These are phyloP conservation scores for Aspergillus coremiiformis DNA, from an alignment of 495 filamentous ascomycete genomes.

Conservation along the genomic window DNA sequence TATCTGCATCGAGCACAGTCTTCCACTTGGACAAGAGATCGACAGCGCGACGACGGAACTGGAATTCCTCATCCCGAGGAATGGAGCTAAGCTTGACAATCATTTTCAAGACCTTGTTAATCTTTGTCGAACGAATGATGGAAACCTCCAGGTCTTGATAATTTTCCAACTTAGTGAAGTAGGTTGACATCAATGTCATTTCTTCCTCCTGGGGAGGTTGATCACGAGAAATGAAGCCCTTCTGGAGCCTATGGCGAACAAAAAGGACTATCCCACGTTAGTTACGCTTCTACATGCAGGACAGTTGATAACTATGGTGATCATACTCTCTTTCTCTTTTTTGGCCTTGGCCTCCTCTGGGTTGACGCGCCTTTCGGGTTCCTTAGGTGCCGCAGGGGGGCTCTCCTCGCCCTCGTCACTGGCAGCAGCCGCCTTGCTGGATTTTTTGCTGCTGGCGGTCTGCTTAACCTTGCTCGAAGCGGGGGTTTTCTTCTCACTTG, in stretches of 20 bases:
- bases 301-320: neutral
- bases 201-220: conserved; percentile 78
- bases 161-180: conserved; percentile 69
- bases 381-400: conserved; percentile 34
- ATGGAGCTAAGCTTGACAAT: conserved; percentile 78
- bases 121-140: conserved; percentile 81
- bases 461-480: conserved; percentile 56
- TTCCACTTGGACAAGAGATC: conserved; percentile 75
- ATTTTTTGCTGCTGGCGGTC: conserved; percentile 29
- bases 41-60: conserved; percentile 73
- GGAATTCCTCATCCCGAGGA: conserved; percentile 75
- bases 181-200: conserved; percentile 76
- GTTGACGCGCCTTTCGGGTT: conserved; percentile 47
- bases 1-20: conserved; percentile 57
- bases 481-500: conserved; percentile 45
- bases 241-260: conserved; percentile 83
- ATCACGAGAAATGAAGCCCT: conserved; percentile 78
- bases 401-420: conserved; percentile 40
- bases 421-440: conserved; percentile 34
- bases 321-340: conserved; percentile 61
- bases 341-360: conserved; percentile 56
- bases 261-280: conserved; percentile 54
- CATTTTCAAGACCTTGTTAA: conserved; percentile 88
- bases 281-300: neutral
- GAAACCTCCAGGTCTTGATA: conserved; percentile 73